Percentiles rank a stretch among this genome's conserved stretches.
These are phyloP conservation scores for Ensete ventricosum DNA, from an alignment of 176 grass and related monocot genomes.

Conservation along the genomic window DNA sequence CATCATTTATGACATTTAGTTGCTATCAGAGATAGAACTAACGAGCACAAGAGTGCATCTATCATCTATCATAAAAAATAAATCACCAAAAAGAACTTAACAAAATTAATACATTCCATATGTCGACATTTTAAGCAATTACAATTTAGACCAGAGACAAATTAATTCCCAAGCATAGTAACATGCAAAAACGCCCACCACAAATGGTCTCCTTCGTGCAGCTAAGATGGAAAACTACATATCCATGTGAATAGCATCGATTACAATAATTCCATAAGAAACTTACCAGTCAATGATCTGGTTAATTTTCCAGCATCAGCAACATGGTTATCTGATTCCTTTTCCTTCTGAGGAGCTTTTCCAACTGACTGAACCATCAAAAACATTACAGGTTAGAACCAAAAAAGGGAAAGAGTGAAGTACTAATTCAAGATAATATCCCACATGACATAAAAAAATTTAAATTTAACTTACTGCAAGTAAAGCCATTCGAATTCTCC, in stretches of 20 bases:
- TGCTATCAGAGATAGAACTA: no score
- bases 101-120: no score
- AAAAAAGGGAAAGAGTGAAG: background rate
- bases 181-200: no score
- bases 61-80: no score
- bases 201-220: no score
- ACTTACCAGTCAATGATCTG: slow-evolving; percentile 42
- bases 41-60: no score
- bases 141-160: no score
- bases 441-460: background rate
- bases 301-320: slow-evolving; percentile 24
- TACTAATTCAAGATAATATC: slow-evolving; percentile 7
- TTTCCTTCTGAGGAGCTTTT: slow-evolving; percentile 72
- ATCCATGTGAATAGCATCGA: background rate
- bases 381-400: slow-evolving; percentile 10
- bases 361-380: slow-evolving; percentile 56
- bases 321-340: slow-evolving; percentile 41
- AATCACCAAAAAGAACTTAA: no score
- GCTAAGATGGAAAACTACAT: no score
- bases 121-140: no score
- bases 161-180: no score
- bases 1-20: no score
- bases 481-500: slow-evolving; percentile 87
- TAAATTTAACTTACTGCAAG: slow-evolving; percentile 51
- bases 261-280: slow-evolving; percentile 8